Conservation (phyloP, 257 asterid genomes). For the Fraxinus anomala region DNA sequence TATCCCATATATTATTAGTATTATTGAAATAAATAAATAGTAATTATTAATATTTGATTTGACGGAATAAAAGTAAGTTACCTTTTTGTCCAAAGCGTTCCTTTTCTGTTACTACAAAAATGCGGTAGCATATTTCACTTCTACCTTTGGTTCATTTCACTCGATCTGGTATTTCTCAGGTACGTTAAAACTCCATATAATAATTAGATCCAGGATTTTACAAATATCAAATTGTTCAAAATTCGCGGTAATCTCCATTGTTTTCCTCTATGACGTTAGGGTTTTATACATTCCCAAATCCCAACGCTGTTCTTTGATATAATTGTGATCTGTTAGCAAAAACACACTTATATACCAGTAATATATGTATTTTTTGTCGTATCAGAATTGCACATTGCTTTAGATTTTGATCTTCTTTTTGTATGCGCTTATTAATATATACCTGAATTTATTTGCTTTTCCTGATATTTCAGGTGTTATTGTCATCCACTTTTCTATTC, state of each 20-base stretch:
- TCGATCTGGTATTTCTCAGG: constrained; percentile 19
- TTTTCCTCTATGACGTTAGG: not conserved
- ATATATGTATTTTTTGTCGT: not conserved
- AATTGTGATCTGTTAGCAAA: not conserved
- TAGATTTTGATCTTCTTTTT: constrained; percentile 27
- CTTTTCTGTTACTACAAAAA: not conserved
- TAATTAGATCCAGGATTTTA: not conserved
- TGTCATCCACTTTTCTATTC: not conserved
- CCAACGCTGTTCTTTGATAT: too few relatives aligned
- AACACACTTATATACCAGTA: not conserved
- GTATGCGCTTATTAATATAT: not conserved
- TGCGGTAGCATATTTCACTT: not conserved
- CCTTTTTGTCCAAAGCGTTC: too few relatives aligned
- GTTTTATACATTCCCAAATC: not conserved
- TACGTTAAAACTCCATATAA: not conserved
- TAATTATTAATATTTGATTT: too few relatives aligned
- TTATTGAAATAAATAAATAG: too few relatives aligned
- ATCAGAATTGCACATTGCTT: not conserved
- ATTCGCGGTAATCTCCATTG: not conserved
- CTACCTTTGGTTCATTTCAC: not conserved
- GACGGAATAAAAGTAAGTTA: too few relatives aligned
- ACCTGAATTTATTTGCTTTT: not conserved
- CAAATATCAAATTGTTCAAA: constrained; percentile 2
- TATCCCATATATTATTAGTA: too few relatives aligned
- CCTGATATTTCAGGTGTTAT: constrained; percentile 29